Evolutionary conservation across 169 alveolate genomes (phyloP), one percentile per base, ranked within the genome.

Genomic region (Cyclospora cayetanensis): DNA sequence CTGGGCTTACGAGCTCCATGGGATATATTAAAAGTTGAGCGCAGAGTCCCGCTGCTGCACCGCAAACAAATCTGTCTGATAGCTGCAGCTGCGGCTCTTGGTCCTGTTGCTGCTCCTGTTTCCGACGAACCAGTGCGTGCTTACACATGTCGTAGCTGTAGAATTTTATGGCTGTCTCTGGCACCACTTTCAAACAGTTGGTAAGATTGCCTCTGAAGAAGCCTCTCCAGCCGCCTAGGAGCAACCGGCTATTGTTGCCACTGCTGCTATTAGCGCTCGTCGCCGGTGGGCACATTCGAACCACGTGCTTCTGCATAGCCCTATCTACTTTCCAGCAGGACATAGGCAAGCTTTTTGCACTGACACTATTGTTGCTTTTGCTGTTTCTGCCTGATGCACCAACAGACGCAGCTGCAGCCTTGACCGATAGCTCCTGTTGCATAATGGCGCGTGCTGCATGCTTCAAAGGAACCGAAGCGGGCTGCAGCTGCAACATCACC

Each of bases 151-250:
- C 94, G 74, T 92, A 92, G 42, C 89, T 89, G 68, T 63, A 92
- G 84, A 92, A 92, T 68, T 92, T 92, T 34, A 92, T 66, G 37
- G 93, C 95, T 20, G 93, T 55, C 86, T 92, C 95, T 37, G 95
- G 95, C 52, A 82, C 93, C 42, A 92, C 90, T 42, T 92, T 92
- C n/a, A 92, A 31, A 29, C 95, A 92, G 52, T 92, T 92, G 35
- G 95, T 92, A 66, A 94, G 65, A 42, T 94, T 94, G 55, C 96
- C 96, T 31, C 95, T 46, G 27, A 83, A 94, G 74, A 94, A 94
- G 11, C 93, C 96, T 39, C 83, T 52, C 90, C 89, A 80, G 15
- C 95, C 96, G 0, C 90, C 92, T 18, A 63, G 50, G 22, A 55
- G 35, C 66, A 84, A 63, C 55, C 27, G 82, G 65, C 92, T 53